A percentile compares a stretch with the other conserved stretches of the same genome.
Conservation (phyloP, 202 grass and related monocot genomes). For the Bolboschoenoplectus hybrid region DNA sequence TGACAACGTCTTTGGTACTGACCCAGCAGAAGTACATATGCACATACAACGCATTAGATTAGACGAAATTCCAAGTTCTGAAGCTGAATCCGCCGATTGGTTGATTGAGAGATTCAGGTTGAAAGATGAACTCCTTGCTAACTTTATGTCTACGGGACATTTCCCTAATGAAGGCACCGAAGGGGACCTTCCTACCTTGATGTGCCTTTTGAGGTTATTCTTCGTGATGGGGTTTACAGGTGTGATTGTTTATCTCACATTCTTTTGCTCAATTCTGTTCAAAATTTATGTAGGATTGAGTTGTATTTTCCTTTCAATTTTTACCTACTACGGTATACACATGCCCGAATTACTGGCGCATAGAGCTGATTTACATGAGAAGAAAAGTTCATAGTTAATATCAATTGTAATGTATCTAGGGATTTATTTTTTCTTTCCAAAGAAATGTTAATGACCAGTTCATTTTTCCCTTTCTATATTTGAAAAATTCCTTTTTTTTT, state of each 20-base stretch:
- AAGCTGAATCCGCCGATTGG: slow-evolving; percentile 67
- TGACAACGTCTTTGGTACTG: slow-evolving; percentile 75
- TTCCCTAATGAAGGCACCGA: slow-evolving; percentile 84
- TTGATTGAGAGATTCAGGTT: slow-evolving; percentile 66
- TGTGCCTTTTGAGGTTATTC: slow-evolving; percentile 55
- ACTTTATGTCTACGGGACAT: slow-evolving; percentile 50
- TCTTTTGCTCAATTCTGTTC: slow-evolving; percentile 74
- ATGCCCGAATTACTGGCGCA: slow-evolving; percentile 52
- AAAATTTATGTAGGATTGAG: slow-evolving; percentile 71
- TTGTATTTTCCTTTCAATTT: slow-evolving; percentile 52
- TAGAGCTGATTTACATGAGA: slow-evolving; percentile 33
- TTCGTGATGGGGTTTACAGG: slow-evolving; percentile 48
- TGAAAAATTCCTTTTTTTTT: not conserved
- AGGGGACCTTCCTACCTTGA: slow-evolving; percentile 57
- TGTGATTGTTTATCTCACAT: slow-evolving; percentile 59
- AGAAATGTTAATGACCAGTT: slow-evolving; percentile 15
- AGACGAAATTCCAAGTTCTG: slow-evolving; percentile 60
- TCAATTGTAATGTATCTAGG: slow-evolving; percentile 12
- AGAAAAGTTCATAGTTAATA: slow-evolving; percentile 52
- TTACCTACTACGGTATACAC: slow-evolving; percentile 61
- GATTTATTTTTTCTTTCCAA: slow-evolving; percentile 18
- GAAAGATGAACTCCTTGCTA: slow-evolving; percentile 74
- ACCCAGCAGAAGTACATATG: slow-evolving; percentile 85
- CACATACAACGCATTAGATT: slow-evolving; percentile 61
- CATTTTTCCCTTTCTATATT: slow-evolving; percentile 19